Evolutionary conservation across 2,329 filamentous ascomycete species (phyloP), one percentile per base, ranked within the genome.

Genomic region (Apiospora hydei): DNA sequence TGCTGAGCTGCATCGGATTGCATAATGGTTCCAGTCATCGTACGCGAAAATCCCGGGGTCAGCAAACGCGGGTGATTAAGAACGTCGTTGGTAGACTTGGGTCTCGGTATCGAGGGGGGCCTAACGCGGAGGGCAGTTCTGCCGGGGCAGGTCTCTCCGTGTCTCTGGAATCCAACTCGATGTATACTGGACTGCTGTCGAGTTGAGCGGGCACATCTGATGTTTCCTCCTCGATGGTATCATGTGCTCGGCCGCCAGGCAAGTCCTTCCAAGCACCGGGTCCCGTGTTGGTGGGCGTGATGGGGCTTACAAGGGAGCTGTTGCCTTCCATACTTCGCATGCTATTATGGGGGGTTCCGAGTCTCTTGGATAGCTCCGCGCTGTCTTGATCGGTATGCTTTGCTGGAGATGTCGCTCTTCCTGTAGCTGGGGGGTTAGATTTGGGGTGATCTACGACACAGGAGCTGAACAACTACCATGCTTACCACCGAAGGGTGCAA

Each of bases 401-500:
- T 18, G n/a, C 41, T 7, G 26, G 71, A 3, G 67, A 72, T 18
- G 10, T 68, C 8, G 41, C 68, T 47, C 71, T 53, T 18, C 71
- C 71, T 72, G 43, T 41, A 21, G 44, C 14, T n/a, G 24, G 3
- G 3, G 18, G 8, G 18, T 69, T 13, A 69, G 67, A 16, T 8
- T n/a, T 24, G 3, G 1, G 24, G 34, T 41, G 7, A 13, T 41
- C 18, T 24, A 34, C 18, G 21, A 18, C 34, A 1, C 7, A n/a
- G 1, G 57, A 41, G 34, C 21, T 16, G 34, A 41, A 21, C 10
- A 24, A 41, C 18, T n/a, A 13, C 43, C 6, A 18, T 46, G 30
- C 80, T 77, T 76, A 86, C 85, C 85, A 80, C 84, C 84, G 78
- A 85, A 86, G 14, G 83, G 81, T 1, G 82, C 83, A 76, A 86